Base-by-base conservation (phyloP, 805 yeast species). In the Ogataea trehaloabstinens region DNA sequence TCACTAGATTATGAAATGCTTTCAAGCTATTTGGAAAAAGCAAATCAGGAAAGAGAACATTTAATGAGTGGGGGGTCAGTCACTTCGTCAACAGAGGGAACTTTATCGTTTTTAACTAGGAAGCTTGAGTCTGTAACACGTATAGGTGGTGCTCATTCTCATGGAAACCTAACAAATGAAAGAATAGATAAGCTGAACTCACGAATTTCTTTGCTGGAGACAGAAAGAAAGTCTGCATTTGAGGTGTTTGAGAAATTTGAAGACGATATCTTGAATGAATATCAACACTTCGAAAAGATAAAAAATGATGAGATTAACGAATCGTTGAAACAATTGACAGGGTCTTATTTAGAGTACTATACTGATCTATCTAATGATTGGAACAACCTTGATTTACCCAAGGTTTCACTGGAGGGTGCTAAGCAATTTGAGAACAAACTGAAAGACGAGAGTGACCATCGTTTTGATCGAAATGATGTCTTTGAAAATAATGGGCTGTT, bases 1-100 rank as follows among this genome's bases (percentile, higher is more conserved):
- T 90, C 86, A 52, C 76, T 91, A 19, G 99, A 91, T 59, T 82
- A 83, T 54, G 97, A 93, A 56, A 95, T 85, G 36, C 68, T 91
- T 31, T 76, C 78, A 28, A 95, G 85, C 38, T 91, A 91, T 63
- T 66, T 89, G 40, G 70, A 72, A 28, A 84, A 86, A 53, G 80
- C 95, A 0, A 71, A 75, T 34, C 66, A 67, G 28, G 98, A 91
- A 49, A 78, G 80, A 49, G 56, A 58, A 4, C 37, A 55, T 38
- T 32, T 64, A 18, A 41, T 60, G 35, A 55, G 54, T 37, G 67
- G 67, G 4, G 67, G 68, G 1, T 55, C 66, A 8, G 45, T 63
- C n/a, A 57, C 63, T 1, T 44, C 65, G 2, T 44, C 66, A 1
- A 52, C 67, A 1, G 69, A 64, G 32, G 67, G 67, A 8, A 60